These are phyloP conservation scores for Microbotryum violaceum DNA, from an alignment of 1,284 basidiomycete genomes.

Conservation along the genomic window DNA sequence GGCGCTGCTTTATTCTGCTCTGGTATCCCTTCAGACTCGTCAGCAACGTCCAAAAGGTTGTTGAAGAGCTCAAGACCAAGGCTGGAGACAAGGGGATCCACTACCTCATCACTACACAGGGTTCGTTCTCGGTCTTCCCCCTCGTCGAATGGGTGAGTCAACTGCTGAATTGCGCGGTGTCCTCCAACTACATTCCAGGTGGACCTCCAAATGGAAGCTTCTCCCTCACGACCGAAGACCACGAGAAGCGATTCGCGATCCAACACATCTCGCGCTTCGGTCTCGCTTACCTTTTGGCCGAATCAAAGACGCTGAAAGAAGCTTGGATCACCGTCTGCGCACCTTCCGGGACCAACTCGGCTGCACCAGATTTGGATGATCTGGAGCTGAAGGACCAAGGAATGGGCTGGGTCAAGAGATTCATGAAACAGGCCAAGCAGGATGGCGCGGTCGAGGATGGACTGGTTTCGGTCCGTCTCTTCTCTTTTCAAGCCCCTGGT, in stretches of 20 bases:
- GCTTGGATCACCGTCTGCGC: conserved; percentile 37
- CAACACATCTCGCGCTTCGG: conserved; percentile 41
- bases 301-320: conserved; percentile 36
- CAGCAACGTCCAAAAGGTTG: conserved; percentile 34
- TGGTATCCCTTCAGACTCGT: conserved; percentile 21
- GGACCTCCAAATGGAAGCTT: conserved; percentile 28
- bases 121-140: not conserved
- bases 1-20: not conserved
- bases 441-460: conserved; percentile 23
- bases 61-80: conserved; percentile 29
- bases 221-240: conserved; percentile 24
- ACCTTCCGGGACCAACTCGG: conserved; percentile 31
- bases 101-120: conserved; percentile 26
- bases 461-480: conserved; percentile 12
- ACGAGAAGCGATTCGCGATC: conserved; percentile 40
- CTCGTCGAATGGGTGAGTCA: too few species aligned
- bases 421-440: conserved; percentile 15
- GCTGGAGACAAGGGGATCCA: conserved; percentile 36
- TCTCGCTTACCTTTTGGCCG: conserved; percentile 38
- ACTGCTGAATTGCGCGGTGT: not conserved
- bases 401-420: conserved; percentile 8
- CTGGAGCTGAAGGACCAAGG: conserved; percentile 15
- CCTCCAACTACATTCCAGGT: conserved; percentile 2
- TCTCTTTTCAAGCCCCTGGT: not conserved
- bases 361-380: conserved; percentile 16